A percentile compares a stretch with the other conserved stretches of the same genome.
These are phyloP conservation scores for Podila horticola DNA, from an alignment of 192 early-diverging fungal genomes.

Conservation along the genomic window DNA sequence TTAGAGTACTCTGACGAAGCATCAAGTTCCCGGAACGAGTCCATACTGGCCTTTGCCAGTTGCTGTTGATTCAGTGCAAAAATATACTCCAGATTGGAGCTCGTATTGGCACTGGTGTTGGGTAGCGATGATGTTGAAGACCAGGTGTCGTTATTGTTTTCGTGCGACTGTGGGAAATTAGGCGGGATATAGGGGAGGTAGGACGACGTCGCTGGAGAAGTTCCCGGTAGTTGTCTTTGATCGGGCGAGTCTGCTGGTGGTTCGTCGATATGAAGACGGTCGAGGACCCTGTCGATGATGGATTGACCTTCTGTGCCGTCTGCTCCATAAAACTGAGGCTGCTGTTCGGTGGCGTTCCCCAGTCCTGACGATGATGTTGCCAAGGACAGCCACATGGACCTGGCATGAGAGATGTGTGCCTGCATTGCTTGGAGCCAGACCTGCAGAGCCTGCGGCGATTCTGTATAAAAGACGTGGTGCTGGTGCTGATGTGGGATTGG, in stretches of 20 bases:
- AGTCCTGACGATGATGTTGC: not conserved
- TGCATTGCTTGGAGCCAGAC: slow-evolving; percentile 35
- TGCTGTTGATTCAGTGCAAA: slow-evolving; percentile 21
- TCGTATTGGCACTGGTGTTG: slow-evolving; percentile 36
- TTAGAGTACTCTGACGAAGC: not conserved
- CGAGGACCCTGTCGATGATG: slow-evolving; percentile 44
- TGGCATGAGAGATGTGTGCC: slow-evolving; percentile 31
- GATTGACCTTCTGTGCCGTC: slow-evolving; percentile 11
- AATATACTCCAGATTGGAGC: slow-evolving; percentile 41
- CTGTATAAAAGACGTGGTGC: slow-evolving; percentile 31
- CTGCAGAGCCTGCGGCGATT: slow-evolving; percentile 29
- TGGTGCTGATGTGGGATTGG: slow-evolving; percentile 38
- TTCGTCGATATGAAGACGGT: slow-evolving; percentile 37
- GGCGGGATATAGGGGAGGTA: slow-evolving; percentile 3
- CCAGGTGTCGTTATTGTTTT: slow-evolving; percentile 42
- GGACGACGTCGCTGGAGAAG: not conserved
- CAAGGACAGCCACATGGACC: slow-evolving; percentile 5
- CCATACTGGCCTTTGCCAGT: slow-evolving; percentile 22
- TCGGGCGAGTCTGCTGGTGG: not conserved
- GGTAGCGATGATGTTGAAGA: slow-evolving; percentile 38
- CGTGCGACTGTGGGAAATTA: slow-evolving; percentile 25
- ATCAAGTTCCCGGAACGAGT: slow-evolving; percentile 12
- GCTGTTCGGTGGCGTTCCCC: not conserved
- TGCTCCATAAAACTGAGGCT: not conserved
- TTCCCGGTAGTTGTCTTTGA: not conserved